phyloP scores from a whole-genome alignment of 2,329 filamentous ascomycete species.

The Alternaria consortialis region DNA sequence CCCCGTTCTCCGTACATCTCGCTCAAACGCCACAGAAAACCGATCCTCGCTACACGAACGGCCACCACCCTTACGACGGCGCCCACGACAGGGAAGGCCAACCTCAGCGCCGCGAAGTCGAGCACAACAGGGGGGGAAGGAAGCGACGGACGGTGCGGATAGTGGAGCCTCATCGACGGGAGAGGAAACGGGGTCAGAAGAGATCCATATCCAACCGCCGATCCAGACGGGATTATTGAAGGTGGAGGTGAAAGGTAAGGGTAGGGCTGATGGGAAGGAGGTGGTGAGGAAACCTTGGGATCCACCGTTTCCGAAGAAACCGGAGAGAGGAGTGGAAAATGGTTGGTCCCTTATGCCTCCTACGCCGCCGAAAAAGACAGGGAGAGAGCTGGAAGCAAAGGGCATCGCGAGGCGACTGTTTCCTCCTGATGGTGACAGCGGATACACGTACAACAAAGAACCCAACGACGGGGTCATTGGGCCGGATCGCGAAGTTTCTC shows the following conservation, averaged over 20 bases:
- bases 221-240: neutral
- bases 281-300: slow-evolving; percentile 37
- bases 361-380: neutral
- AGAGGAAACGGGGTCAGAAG: slow-evolving; percentile 5
- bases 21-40: slow-evolving; percentile 21
- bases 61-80: slow-evolving; percentile 17
- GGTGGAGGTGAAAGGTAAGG: slow-evolving; percentile 1
- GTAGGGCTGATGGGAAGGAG: neutral
- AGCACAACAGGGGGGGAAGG: neutral
- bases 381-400: slow-evolving; percentile 1
- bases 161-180: slow-evolving; percentile 10
- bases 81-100: slow-evolving; percentile 8
- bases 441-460: neutral
- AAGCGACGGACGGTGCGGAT: slow-evolving; percentile 18
- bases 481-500: neutral
- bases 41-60: slow-evolving; percentile 24
- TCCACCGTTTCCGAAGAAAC: slow-evolving; percentile 30
- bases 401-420: neutral
- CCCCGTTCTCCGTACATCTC: neutral
- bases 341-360: slow-evolving; percentile 10
- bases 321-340: neutral
- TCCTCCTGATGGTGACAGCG: neutral
- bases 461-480: neutral
- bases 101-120: neutral
- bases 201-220: neutral